A percentile compares a stretch with the other conserved stretches of the same genome.
phyloP scores from a whole-genome alignment of 208 protist species.

The Naegleria lovaniensis region DNA sequence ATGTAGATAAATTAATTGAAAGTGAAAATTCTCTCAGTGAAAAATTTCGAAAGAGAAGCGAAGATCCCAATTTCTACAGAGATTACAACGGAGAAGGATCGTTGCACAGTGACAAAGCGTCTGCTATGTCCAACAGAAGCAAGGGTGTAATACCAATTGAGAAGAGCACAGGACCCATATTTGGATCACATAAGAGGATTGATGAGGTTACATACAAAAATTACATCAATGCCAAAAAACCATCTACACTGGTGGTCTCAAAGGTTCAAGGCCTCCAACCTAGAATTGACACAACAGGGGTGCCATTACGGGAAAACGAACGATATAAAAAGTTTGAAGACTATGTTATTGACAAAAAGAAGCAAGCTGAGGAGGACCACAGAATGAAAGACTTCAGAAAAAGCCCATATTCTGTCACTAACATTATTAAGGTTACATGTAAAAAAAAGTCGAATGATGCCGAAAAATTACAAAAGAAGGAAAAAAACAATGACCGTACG shows the following conservation, averaged over 20 bases:
- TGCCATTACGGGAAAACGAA: not conserved
- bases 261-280: not conserved
- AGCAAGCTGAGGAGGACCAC: not conserved
- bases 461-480: not conserved
- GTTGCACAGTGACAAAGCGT: not conserved
- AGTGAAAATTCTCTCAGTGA: not conserved
- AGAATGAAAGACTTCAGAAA: not conserved
- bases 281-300: not conserved
- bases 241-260: not conserved
- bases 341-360: not conserved
- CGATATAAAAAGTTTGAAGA: not conserved
- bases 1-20: not conserved
- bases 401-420: not conserved
- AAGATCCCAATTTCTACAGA: not conserved
- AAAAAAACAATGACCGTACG: not conserved
- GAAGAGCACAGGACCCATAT: not conserved
- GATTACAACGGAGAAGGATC: too few species aligned
- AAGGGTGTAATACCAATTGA: not conserved
- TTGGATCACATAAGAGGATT: not conserved
- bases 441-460: not conserved
- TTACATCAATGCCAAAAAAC: not conserved
- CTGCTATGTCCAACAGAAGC: not conserved
- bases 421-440: not conserved
- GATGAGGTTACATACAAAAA: not conserved
- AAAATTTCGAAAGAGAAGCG: not conserved